Evolutionary conservation across 163 green algal genomes (phyloP), one percentile per base, ranked within the genome.

Genomic region (Prototheca wickerhamii): DNA sequence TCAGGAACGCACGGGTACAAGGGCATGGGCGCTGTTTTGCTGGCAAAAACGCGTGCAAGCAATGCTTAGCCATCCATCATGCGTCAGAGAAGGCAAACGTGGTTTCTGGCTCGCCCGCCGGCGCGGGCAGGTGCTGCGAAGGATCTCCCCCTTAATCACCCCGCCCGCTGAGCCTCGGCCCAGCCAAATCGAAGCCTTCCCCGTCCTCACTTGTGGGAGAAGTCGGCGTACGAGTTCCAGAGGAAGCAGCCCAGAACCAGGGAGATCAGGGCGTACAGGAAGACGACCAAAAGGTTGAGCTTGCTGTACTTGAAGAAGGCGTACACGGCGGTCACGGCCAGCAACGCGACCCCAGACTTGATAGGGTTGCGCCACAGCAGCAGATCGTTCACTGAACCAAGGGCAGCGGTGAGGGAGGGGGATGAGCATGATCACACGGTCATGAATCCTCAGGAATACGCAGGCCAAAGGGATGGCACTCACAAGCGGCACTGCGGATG

Each of bases 321-420:
- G 68, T 85, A 90, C 4, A 55, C 50, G 3, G 60, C 20, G 2
- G 78, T 86, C 31, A 63, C 57, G 23, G 3, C 72, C n/a, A 28
- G 66, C 31, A 90, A 62, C 3, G 70, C 75, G 2, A 61, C 62
- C 23, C 69, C 83, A 20, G 63, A 77, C 70, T 82, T 82, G 29
- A 69, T 63, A 8, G 75, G 68, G 62, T 88, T 65, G 3, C 71
- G 60, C 83, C 83, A 90, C 21, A 90, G 61, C 44, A 90, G 70
- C 15, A 90, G 67, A 34, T 87, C 80, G 61, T 87, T 80, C 31
- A 86, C 82, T 89, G 75, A 57, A 61, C 44, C 7, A 60, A 60
- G 50, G 26, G 44, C 18, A 20, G 6, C 18, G 40, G 35, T 10
- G 17, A 44, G 12, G 40, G 57, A 42, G 23, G 17, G 37, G n/a